Base-by-base conservation (phyloP, 257 asterid species). In the Anisodus acutangulus region DNA sequence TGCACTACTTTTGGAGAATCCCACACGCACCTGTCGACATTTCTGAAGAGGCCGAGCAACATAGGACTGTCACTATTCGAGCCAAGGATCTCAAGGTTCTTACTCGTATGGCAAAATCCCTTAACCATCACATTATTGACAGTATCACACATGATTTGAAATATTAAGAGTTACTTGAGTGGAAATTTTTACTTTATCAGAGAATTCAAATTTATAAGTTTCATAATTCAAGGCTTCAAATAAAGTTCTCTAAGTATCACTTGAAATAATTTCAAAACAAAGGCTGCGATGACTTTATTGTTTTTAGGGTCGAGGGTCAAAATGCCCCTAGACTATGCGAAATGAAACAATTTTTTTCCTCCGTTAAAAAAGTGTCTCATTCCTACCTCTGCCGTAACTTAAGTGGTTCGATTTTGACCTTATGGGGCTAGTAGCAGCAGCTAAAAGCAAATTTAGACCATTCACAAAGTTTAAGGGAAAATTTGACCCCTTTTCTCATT, bases 211-310 rank as follows among this genome's bases (percentile, higher is more conserved):
- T 64, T 64, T 64, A 10, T 4, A 22, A 63, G 69, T 64, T 64
- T 63, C 43, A 64, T 3, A 41, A 41, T 41, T 41, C 45, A 41
- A 41, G 45, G 10, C 22, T 64, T 26, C 43, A 64, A 26, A 64
- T 63, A 26, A 63, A 63, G 69, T 63, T 9, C 69, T 63, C 0
- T 63, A 63, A 22, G 41, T 63, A 22, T 60, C 69, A 63, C 69
- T 31, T 63, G 41, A 63, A 63, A 63, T 63, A 63, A 22, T 63
- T 63, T 63, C 41, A 63, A 63, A 63, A 63, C 69, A 22, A 63
- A 63, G 41, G 69, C 8, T 63, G 69, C 16, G 16, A 63, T 63
- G 69, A 63, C 69, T 63, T 22, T 62, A 22, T 62, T 12, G 15
- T 4, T 63, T 63, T 11, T 22, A 22, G 41, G 41, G 16, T 22